Evolutionary conservation across 2,329 filamentous ascomycete species (phyloP), one percentile per base, ranked within the genome.

Genomic region (Akanthomyces uredinophilus): DNA sequence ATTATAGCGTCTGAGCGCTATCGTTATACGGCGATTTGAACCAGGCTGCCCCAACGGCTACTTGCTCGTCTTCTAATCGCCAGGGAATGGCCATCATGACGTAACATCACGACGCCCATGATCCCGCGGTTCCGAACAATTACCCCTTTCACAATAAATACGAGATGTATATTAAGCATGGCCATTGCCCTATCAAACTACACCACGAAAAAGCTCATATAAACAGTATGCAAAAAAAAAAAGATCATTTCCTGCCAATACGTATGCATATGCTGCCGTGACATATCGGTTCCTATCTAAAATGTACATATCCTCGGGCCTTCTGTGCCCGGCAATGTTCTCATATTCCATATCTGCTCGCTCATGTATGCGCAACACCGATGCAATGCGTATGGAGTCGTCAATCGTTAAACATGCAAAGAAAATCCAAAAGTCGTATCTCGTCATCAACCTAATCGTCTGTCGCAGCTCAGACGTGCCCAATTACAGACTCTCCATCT

Each of bases 401-500:
- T 43, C 14, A 24, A 60, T 60, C 49, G 49, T 44, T 27, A 51
- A 59, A 22, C n/a, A n/a, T 20, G 16, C 29, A 24, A 29, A 6
- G 10, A 14, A 41, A 44, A 39, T 32, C 27, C n/a, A 46, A 29
- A 35, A 2, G 4, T 43, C 46, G 27, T 29, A n/a, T 22, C 47
- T 24, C 16, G 13, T 52, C 18, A 51, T 41, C 50, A 16, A 2
- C 22, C 14, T 6, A 13, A 51, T 35, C 7, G 32, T 2, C 8
- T 11, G 32, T 11, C 8, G 22, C 18, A 27, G 11, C 55, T 65
- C 47, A 62, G 35, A 51, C 50, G 32, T 65, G 64, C 11, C 59
- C 54, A 14, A 60, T 37, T 14, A 63, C 62, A 11, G 62, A 63
- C 57, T 75, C 73, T 29, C 67, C 71, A 46, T 76, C 74, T 47